These are phyloP conservation scores for Pythium plurisporium DNA, from an alignment of 352 stramenopile species.

Conservation along the genomic window DNA sequence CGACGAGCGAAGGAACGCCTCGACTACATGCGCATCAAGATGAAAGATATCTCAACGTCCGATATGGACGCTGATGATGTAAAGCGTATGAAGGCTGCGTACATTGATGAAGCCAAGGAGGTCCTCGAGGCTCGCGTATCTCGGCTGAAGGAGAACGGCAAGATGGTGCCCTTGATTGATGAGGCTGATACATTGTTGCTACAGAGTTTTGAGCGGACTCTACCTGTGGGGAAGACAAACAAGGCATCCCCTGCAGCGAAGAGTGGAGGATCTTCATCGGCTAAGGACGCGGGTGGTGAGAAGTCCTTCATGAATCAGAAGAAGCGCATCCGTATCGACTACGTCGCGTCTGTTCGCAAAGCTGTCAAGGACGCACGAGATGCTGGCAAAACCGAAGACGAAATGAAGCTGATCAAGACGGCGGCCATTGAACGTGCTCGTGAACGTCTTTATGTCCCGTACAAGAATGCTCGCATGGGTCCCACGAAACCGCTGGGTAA, in stretches of 20 bases:
- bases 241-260: constrained; percentile 37
- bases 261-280: background rate
- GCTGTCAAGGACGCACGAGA: constrained; percentile 73
- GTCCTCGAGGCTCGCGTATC: constrained; percentile 80
- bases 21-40: constrained; percentile 88
- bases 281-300: constrained; percentile 7
- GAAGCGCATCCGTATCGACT: constrained; percentile 83
- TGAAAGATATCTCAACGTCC: constrained; percentile 83
- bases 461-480: constrained; percentile 69
- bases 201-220: constrained; percentile 35
- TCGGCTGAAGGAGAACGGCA: constrained; percentile 71
- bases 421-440: constrained; percentile 70
- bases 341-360: constrained; percentile 80
- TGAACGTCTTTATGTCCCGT: constrained; percentile 73
- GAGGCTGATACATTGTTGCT: constrained; percentile 72
- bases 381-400: constrained; percentile 69
- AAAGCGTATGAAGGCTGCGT: constrained; percentile 85
- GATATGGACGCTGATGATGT: constrained; percentile 81
- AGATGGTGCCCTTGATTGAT: constrained; percentile 71
- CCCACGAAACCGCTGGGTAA: constrained; percentile 75
- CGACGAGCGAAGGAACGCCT: constrained; percentile 77
- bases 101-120: constrained; percentile 87
- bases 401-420: constrained; percentile 63
- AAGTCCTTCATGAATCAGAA: constrained; percentile 41
- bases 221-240: constrained; percentile 31